phyloP scores from a whole-genome alignment of 2,329 filamentous ascomycete genomes.

The Diaporthe citrichinensis region DNA sequence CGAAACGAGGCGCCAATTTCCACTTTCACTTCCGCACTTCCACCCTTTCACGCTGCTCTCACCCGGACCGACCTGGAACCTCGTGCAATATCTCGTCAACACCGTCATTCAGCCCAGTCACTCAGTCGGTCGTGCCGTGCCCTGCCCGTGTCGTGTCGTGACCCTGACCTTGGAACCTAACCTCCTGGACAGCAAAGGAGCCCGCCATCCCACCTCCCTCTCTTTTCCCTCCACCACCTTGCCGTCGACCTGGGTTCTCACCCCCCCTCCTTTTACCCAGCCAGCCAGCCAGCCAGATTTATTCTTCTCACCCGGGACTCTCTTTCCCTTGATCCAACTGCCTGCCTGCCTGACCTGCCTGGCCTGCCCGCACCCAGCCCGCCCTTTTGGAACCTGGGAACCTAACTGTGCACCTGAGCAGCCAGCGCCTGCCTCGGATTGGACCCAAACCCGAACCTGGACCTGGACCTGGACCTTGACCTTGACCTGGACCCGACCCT shows the following conservation, averaged over 20 bases:
- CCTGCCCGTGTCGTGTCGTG: slow-evolving; percentile 32
- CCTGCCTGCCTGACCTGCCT: neutral
- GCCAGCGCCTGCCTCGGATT: neutral
- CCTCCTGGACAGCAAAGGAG: slow-evolving; percentile 18
- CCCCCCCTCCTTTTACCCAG: slow-evolving; percentile 4
- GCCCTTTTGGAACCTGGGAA: neutral
- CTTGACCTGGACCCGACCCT: slow-evolving; percentile 29
- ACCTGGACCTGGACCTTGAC: slow-evolving; percentile 22
- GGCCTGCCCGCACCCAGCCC: neutral
- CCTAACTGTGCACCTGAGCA: slow-evolving; percentile 5
- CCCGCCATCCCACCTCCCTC: slow-evolving; percentile 22
- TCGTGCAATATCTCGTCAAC: slow-evolving; percentile 31
- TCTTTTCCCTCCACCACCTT: slow-evolving; percentile 34
- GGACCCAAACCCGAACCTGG: slow-evolving; percentile 11
- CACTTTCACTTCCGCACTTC: slow-evolving; percentile 26
- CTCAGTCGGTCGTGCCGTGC: slow-evolving; percentile 32
- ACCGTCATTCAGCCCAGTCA: slow-evolving; percentile 22
- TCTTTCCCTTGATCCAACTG: too few relatives aligned
- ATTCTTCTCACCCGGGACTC: neutral
- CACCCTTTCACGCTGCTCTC: slow-evolving; percentile 32
- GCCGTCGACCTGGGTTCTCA: slow-evolving; percentile 24
- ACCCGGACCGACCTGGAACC: slow-evolving; percentile 24
- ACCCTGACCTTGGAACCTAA: slow-evolving; percentile 24
- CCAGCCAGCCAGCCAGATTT: neutral
- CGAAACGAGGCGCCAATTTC: slow-evolving; percentile 42